Evolutionary conservation across 108 stramenopile species (phyloP).

Genomic region (Tribonema minus): DNA sequence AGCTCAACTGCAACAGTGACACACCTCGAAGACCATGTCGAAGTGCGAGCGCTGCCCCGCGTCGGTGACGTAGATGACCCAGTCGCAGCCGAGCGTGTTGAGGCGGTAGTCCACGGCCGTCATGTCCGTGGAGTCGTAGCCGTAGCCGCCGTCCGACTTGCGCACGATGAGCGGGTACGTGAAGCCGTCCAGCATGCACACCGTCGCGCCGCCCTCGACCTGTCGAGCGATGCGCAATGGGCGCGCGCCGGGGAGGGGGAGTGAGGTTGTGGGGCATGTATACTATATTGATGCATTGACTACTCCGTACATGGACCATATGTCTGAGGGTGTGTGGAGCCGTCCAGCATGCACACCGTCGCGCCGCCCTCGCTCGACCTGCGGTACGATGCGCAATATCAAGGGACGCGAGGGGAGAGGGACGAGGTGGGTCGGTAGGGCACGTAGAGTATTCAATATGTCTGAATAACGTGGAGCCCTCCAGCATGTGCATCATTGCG

Average conservation of each 20-base stretch:
- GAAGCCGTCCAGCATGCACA: constrained; percentile 76
- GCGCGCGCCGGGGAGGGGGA: not conserved
- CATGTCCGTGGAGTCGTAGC: constrained; percentile 99
- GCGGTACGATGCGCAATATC: no score
- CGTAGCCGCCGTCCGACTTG: constrained; percentile 97
- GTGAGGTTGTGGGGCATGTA: no score
- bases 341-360: constrained; percentile 79
- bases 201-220: constrained; percentile 81
- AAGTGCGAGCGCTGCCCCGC: constrained; percentile 55
- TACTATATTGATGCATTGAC: no score
- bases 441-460: no score
- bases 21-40: not conserved
- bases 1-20: no score
- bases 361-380: constrained; percentile 80
- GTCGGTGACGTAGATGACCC: constrained; percentile 94
- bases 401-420: not conserved
- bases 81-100: constrained; percentile 66
- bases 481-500: constrained; percentile 82
- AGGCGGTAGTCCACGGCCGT: constrained; percentile 93
- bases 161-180: constrained; percentile 91
- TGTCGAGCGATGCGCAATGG: no score
- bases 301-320: no score
- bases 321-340: constrained; percentile 76
- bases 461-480: constrained; percentile 70
- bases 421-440: no score